Evolutionary conservation across 2,329 filamentous ascomycete genomes (phyloP).

Genomic region (Keithomyces neogunnii): DNA sequence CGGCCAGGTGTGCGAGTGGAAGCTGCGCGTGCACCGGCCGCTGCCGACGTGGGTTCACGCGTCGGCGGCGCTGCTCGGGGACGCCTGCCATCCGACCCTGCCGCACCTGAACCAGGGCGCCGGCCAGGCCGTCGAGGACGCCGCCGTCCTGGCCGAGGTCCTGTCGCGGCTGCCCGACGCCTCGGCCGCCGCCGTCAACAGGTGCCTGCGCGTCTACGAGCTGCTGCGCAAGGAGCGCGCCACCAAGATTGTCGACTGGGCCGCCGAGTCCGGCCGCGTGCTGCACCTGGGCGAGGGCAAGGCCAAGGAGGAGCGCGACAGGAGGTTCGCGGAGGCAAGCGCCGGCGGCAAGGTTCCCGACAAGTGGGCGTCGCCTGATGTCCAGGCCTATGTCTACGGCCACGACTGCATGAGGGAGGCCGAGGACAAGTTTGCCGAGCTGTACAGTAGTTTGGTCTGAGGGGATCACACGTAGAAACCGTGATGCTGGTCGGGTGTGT

Average conservation of each 20-base stretch:
- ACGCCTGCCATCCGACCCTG: conserved; percentile 59
- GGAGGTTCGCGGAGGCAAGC: conserved; percentile 42
- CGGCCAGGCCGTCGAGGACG: conserved; percentile 59
- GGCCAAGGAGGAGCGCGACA: conserved; percentile 48
- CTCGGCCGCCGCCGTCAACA: conserved; percentile 32
- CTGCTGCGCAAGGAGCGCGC: conserved; percentile 47
- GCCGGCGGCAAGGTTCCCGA: conserved; percentile 46
- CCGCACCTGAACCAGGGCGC: conserved; percentile 60
- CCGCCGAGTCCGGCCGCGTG: conserved; percentile 39
- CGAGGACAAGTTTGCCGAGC: conserved; percentile 39
- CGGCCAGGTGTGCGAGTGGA: conserved; percentile 57
- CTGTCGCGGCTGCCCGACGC: conserved; percentile 31
- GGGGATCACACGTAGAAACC: no score
- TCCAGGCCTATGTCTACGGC: conserved; percentile 56
- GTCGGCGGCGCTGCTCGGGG: conserved; percentile 48
- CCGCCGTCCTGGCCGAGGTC: conserved; percentile 48
- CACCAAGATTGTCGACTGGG: conserved; percentile 43
- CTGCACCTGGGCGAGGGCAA: conserved; percentile 48
- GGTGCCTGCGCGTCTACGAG: conserved; percentile 46
- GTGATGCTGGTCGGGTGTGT: no score
- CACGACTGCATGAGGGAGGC: conserved; percentile 51
- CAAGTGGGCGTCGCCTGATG: conserved; percentile 62
- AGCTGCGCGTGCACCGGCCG: conserved; percentile 48
- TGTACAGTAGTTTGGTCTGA: conserved; percentile 26
- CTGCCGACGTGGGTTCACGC: conserved; percentile 52